Evolutionary conservation across 1,284 basidiomycete species (phyloP), one percentile per base, ranked within the genome.

Genomic region (Microbotryomycetes sp.): DNA sequence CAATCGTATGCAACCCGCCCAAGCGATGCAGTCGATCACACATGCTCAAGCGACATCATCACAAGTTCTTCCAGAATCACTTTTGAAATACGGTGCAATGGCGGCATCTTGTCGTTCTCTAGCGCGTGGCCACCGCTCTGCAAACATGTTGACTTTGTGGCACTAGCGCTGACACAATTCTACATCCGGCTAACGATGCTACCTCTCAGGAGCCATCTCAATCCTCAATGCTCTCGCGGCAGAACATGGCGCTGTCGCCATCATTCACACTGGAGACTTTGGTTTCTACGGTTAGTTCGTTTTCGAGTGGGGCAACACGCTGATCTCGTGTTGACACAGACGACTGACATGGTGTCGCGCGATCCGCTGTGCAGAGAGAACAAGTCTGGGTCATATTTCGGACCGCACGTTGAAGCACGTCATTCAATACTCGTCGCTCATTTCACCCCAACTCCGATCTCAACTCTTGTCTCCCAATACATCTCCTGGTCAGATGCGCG

Each of bases 181-280:
- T 23, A 26, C 12, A 2, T 49, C 45, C 45, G 7, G 15, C 7
- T 19, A 1, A 22, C n/a, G 25, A 60, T 48, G 15, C 71, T 62
- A 82, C 6, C n/a, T n/a, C n/a, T 1, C 64, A 74, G 76, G 76
- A 54, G 73, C 86, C 65, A 81, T 92, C 65, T 90, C 88, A 60
- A 84, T 84, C 58, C 83, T 98, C 73, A 97, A 97, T 77, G 84
- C 89, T 74, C 85, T 97, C 62, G 93, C 93, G 32, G 81, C 86
- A 56, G 91, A 96, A 72, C 84, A 84, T 60, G 86, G 87, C 73
- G 92, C 91, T n/a, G 84, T 87, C 63, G 94, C 92, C 23, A 88
- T 98, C 76, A 90, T 99, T 66, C 94, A 98, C 77, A 97, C 93
- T 0, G 96, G 96, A 60, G 96, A 99, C 80, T 98, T 98, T 85